Percentiles rank a stretch among this genome's conserved stretches.
These are phyloP conservation scores for Russula griseocarnosa DNA, from an alignment of 768 basidiomycete genomes.

Conservation along the genomic window DNA sequence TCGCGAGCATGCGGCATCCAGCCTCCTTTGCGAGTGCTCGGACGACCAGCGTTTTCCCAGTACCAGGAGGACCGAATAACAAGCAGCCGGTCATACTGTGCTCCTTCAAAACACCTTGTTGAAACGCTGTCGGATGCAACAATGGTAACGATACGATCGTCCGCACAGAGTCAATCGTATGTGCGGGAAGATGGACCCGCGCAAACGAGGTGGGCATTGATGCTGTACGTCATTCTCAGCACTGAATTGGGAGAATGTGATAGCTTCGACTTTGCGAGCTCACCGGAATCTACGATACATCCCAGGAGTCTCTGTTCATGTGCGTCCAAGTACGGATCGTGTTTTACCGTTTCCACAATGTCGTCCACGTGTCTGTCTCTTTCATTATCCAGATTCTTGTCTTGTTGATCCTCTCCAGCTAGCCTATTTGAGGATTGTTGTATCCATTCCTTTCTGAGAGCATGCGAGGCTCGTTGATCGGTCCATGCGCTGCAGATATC, in stretches of 20 bases:
- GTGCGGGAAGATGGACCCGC: constrained; percentile 82
- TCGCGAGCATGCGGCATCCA: constrained; percentile 86
- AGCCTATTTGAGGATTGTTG: constrained; percentile 58
- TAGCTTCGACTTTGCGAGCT: constrained; percentile 7
- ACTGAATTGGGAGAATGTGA: constrained; percentile 13
- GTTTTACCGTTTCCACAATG: constrained; percentile 71
- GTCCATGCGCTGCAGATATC: constrained; percentile 34
- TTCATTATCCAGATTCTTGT: constrained; percentile 31
- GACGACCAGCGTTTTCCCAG: constrained; percentile 87
- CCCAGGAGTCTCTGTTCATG: constrained; percentile 77
- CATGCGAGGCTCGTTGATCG: constrained; percentile 21
- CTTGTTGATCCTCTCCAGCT: constrained; percentile 39
- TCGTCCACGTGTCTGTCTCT: constrained; percentile 48
- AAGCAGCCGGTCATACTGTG: constrained; percentile 90
- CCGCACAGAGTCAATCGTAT: constrained; percentile 88
- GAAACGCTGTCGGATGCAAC: constrained; percentile 82
- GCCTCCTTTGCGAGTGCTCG: constrained; percentile 91
- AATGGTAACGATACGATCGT: constrained; percentile 88
- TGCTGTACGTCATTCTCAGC: constrained; percentile 39
- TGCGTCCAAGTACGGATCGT: constrained; percentile 68
- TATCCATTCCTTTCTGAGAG: constrained; percentile 60
- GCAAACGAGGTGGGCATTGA: constrained; percentile 79
- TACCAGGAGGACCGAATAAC: constrained; percentile 88
- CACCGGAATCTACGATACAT: constrained; percentile 83
- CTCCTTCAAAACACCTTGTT: constrained; percentile 83